Evolutionary conservation across 352 stramenopile genomes (phyloP).

Genomic region (Globisporangium irregulare): DNA sequence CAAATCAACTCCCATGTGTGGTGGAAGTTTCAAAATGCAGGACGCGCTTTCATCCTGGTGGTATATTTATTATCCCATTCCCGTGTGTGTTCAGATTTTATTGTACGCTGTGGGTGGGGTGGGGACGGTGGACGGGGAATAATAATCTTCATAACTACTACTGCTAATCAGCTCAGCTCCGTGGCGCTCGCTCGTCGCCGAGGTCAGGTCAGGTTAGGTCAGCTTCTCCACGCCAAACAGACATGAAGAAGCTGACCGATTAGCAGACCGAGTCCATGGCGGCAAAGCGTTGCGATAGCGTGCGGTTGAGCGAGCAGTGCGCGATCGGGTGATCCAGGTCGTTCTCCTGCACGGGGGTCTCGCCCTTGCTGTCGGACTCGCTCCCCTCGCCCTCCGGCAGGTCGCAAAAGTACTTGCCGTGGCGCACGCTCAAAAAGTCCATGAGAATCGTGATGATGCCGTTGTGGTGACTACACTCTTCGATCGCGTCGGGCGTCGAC

Average conservation of each 20-base stretch:
- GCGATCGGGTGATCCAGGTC: constrained; percentile 63
- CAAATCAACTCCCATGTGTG: neutral
- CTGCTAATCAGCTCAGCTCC: neutral
- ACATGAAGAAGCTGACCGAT: constrained; percentile 6
- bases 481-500: constrained; percentile 34
- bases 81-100: constrained; percentile 4
- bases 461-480: constrained; percentile 59
- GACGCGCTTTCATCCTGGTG: neutral
- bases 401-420: constrained; percentile 76
- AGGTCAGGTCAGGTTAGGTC: constrained; percentile 1
- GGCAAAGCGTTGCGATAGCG: constrained; percentile 71
- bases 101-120: constrained; percentile 5
- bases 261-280: constrained; percentile 80
- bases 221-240: neutral
- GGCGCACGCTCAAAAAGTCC: constrained; percentile 77
- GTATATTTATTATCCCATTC: constrained; percentile 1
- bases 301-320: constrained; percentile 74
- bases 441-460: constrained; percentile 82
- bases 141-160: constrained; percentile 11
- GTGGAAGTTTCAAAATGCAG: neutral
- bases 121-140: neutral
- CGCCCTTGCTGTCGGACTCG: constrained; percentile 15
- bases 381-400: constrained; percentile 23
- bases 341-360: constrained; percentile 37
- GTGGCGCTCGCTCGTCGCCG: neutral